phyloP scores from a whole-genome alignment of 257 asterid genomes.

The Fraxinus quadrangulata region DNA sequence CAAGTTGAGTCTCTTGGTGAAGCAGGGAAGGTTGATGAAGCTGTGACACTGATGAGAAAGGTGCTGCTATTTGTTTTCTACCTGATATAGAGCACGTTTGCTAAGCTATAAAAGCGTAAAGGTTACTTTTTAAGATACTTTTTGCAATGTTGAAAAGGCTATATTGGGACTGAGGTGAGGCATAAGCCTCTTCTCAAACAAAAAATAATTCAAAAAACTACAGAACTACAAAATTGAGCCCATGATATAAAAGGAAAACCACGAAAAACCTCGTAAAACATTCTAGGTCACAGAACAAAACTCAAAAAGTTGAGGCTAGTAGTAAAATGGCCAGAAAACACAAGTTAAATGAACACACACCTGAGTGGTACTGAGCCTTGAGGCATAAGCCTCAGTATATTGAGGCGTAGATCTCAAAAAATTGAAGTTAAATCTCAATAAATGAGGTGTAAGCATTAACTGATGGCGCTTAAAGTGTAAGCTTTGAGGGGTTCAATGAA shows the following conservation, averaged over 20 bases:
- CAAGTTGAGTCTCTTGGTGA: conserved; percentile 99
- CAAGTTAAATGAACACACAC: not conserved
- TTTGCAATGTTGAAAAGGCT: not conserved
- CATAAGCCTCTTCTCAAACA: too few species aligned
- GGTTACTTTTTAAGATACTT: not conserved
- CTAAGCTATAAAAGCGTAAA: not conserved
- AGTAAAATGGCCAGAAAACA: not conserved
- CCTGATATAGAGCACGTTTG: not conserved
- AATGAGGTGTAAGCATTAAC: not conserved
- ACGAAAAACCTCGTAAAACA: not conserved
- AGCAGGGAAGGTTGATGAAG: conserved; percentile 97
- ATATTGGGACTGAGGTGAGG: too few species aligned
- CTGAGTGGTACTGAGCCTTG: not conserved
- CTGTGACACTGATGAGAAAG: conserved; percentile 99
- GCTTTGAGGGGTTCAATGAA: not conserved
- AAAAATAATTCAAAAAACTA: too few species aligned
- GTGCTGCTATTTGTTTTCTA: conserved; percentile 33
- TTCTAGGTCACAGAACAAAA: not conserved
- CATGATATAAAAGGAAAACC: not conserved
- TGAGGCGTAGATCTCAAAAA: not conserved
- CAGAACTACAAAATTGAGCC: not conserved
- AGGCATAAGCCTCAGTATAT: not conserved
- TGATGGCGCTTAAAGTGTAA: not conserved
- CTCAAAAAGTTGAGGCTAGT: not conserved
- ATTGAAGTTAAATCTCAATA: too few species aligned